These are phyloP conservation scores for Neonothopanus nambi DNA, from an alignment of 1,284 basidiomycete genomes.

Conservation along the genomic window DNA sequence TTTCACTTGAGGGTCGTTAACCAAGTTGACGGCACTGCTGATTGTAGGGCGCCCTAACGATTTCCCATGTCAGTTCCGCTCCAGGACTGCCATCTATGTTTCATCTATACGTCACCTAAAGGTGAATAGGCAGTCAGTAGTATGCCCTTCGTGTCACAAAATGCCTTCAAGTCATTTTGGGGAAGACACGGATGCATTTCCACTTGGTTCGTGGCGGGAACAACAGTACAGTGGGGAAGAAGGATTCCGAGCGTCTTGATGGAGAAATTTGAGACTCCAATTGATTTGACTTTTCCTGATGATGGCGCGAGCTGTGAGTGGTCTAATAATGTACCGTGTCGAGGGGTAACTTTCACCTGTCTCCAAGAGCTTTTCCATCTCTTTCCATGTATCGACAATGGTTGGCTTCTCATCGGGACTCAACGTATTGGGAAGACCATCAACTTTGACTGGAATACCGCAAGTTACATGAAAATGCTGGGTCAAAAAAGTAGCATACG, in stretches of 20 bases:
- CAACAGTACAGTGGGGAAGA: constrained; percentile 23
- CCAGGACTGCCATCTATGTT: neutral
- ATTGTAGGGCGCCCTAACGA: neutral
- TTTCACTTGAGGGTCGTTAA: constrained; percentile 32
- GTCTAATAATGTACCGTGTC: no score
- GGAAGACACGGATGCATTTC: constrained; percentile 61
- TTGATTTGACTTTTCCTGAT: constrained; percentile 52
- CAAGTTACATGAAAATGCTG: neutral
- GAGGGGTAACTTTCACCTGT: constrained; percentile 31
- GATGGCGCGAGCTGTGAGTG: neutral
- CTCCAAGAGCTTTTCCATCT: constrained; percentile 52
- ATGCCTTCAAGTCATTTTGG: constrained; percentile 53
- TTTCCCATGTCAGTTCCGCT: neutral
- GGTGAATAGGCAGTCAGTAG: constrained; percentile 69
- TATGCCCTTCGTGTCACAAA: constrained; percentile 61
- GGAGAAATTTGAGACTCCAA: constrained; percentile 73
- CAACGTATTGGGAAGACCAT: neutral
- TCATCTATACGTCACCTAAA: constrained; percentile 42
- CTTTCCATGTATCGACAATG: constrained; percentile 52
- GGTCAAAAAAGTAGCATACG: neutral
- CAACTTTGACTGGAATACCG: neutral
- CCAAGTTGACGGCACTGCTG: neutral
- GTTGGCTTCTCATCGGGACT: constrained; percentile 48
- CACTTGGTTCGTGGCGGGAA: constrained; percentile 40
- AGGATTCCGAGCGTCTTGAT: constrained; percentile 48